phyloP scores from a whole-genome alignment of 1,139 yeast species.

The Lodderomyces beijingensis region DNA sequence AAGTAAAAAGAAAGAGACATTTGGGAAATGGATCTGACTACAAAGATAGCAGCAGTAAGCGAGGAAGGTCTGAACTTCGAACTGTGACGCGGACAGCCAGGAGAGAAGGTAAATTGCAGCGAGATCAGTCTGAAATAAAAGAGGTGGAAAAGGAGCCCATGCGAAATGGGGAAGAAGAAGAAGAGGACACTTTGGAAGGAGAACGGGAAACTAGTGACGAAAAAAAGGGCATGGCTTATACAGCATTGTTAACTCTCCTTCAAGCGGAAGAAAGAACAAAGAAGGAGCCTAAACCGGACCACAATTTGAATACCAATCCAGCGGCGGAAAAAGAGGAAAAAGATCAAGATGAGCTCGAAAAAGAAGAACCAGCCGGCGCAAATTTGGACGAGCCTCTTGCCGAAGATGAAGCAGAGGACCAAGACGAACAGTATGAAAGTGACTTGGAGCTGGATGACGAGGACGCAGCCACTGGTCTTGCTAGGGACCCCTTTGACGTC shows the following conservation, averaged over 20 bases:
- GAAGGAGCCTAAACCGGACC: neutral
- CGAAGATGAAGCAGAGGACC: conserved; percentile 21
- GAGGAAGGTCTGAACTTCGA: conserved; percentile 60
- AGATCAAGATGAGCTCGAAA: conserved; percentile 20
- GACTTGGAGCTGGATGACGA: conserved; percentile 29
- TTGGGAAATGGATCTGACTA: neutral
- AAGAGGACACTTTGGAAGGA: conserved; percentile 11
- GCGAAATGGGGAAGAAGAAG: conserved; percentile 6
- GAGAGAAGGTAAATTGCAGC: conserved; percentile 16
- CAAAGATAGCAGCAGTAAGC: conserved; percentile 21
- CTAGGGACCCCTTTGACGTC: conserved; percentile 62
- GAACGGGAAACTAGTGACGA: conserved; percentile 10
- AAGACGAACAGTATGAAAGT: conserved; percentile 19
- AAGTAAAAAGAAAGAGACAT: conserved; percentile 10
- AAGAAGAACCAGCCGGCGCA: conserved; percentile 28
- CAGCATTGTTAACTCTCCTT: conserved; percentile 70
- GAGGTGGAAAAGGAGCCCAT: conserved; percentile 4
- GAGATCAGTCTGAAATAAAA: conserved; percentile 7
- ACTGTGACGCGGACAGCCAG: conserved; percentile 53
- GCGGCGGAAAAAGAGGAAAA: conserved; percentile 20
- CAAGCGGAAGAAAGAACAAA: conserved; percentile 18
- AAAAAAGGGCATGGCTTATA: conserved; percentile 54
- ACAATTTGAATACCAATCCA: conserved; percentile 18
- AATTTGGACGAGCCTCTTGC: conserved; percentile 16
- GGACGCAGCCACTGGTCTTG: conserved; percentile 16